Base-by-base conservation (phyloP, 2,329 filamentous ascomycete genomes). In the Epichloe typhina region DNA sequence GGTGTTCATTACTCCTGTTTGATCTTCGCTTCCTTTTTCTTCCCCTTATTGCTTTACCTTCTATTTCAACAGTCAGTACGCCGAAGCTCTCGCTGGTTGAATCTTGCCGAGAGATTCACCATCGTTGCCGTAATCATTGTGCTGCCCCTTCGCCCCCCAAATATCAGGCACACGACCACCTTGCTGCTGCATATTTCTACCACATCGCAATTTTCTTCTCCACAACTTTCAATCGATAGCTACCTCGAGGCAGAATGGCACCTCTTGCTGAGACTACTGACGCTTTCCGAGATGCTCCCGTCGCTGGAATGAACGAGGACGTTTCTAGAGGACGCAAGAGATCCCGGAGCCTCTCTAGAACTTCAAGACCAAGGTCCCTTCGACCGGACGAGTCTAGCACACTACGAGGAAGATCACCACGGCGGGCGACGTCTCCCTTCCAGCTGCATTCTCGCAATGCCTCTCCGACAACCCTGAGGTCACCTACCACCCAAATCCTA, bases 361-460 rank as follows among this genome's bases (percentile, higher is more conserved):
- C 61, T 49, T 60, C 57, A 50, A 57, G 38, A 17, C n/a, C 64
- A 48, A 61, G 62, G 47, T 56, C 62, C 43, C 58, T 64, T 43
- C 64, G 65, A 36, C 55, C 66, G 5, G 67, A 70, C 35, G 69
- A 70, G 48, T 69, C 68, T 17, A 71, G 69, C 65, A 71, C 66
- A 6, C 62, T 71, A 33, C 66, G 69, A 49, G 69, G 69, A 41
- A 66, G 69, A 40, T 69, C 69, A 49, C 67, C 66, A 31, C 63
- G 66, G 13, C 65, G 69, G 46, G 68, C 68, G 15, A 62, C 64
- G 12, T 71, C 69, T 4, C 68, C 66, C 15, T 56, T 60, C 53
- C 58, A 53, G 46, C 57, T 59, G 37, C 53, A 61, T 50, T 66
- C 68, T 17, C 62, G 65, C 48, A 59, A 59, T 21, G 58, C 65